Evolutionary conservation across 345 rosid genomes (phyloP).

Genomic region (Gossypium bickii): DNA sequence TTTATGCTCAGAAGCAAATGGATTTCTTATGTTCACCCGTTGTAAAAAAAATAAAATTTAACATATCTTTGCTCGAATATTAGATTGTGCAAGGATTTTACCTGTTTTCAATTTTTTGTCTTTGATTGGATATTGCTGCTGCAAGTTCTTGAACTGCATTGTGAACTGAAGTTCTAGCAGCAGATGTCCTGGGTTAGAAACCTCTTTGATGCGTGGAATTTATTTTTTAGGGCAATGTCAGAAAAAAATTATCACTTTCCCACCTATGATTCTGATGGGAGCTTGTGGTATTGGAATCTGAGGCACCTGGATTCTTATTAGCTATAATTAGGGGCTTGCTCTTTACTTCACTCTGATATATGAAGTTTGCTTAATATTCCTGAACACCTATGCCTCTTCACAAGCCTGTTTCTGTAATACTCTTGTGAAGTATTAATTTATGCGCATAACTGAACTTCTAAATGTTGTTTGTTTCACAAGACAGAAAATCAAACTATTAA

Average conservation of each 20-base stretch:
- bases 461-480: not conserved
- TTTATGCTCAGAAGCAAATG: not conserved
- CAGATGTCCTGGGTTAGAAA: not conserved
- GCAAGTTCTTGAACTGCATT: not conserved
- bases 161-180: too few relatives aligned
- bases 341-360: not conserved
- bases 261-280: not conserved
- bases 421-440: not conserved
- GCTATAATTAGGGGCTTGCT: not conserved
- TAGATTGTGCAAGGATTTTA: not conserved
- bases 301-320: not conserved
- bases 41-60: not conserved
- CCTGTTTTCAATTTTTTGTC: not conserved
- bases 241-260: not conserved
- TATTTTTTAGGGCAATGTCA: not conserved
- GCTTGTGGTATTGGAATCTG: not conserved
- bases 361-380: not conserved
- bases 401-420: not conserved
- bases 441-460: slow-evolving; percentile 5
- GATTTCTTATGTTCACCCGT: not conserved
- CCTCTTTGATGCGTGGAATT: not conserved
- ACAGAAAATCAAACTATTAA: not conserved
- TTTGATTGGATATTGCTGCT: not conserved
- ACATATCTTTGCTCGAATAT: not conserved
- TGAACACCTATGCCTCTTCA: not conserved